Evolutionary conservation across 768 basidiomycete species (phyloP).

Genomic region (Tulasnella sp.): DNA sequence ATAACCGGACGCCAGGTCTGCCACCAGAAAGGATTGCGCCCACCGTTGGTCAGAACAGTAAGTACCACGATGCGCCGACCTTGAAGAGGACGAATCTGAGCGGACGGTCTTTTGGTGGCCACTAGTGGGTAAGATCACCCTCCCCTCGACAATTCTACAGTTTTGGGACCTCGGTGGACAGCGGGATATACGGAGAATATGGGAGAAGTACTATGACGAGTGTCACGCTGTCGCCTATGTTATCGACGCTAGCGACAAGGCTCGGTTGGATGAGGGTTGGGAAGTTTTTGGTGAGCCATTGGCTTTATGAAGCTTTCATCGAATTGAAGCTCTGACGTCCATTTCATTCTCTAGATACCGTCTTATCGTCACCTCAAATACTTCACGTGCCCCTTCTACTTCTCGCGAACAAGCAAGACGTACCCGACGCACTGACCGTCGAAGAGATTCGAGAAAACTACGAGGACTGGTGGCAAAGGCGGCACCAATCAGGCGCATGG

Average conservation of each 20-base stretch:
- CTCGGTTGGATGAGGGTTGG: constrained; percentile 90
- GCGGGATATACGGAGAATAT: constrained; percentile 87
- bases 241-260: constrained; percentile 87
- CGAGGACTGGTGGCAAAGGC: constrained; percentile 73
- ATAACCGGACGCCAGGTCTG: constrained; percentile 82
- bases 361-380: constrained; percentile 84
- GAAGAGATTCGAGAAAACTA: constrained; percentile 88
- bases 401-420: constrained; percentile 95
- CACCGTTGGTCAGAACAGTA: constrained; percentile 97
- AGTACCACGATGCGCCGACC: constrained; percentile 23
- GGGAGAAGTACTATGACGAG: constrained; percentile 92
- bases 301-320: not conserved
- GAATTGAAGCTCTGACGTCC: not conserved
- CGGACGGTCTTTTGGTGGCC: not conserved
- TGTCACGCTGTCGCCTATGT: constrained; percentile 97
- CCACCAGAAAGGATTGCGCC: constrained; percentile 90
- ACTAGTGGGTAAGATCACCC: constrained; percentile 83
- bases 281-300: constrained; percentile 81
- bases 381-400: constrained; percentile 86
- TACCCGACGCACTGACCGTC: constrained; percentile 70
- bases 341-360: constrained; percentile 54
- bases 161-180: constrained; percentile 99
- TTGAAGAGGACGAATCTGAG: not conserved
- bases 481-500: constrained; percentile 45
- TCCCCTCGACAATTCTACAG: constrained; percentile 89